These are phyloP conservation scores for Calvatia gigantea DNA, from an alignment of 768 basidiomycete genomes.

Conservation along the genomic window DNA sequence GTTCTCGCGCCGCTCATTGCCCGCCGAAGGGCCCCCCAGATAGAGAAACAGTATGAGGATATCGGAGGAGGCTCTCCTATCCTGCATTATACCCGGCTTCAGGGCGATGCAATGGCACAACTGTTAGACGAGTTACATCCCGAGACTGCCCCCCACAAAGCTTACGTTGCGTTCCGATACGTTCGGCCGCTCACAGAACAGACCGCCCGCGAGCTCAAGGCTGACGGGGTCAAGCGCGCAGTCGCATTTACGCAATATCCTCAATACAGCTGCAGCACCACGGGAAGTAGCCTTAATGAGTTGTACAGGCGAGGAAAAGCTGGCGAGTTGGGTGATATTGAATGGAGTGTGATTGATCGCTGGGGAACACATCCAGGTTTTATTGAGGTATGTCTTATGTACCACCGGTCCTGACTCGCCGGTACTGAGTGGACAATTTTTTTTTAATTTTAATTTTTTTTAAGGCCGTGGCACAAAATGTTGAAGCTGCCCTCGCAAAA, in stretches of 20 bases:
- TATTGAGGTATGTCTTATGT: slow-evolving; percentile 65
- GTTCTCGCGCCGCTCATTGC: slow-evolving; percentile 88
- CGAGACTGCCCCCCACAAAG: slow-evolving; percentile 89
- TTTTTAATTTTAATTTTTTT: too few relatives aligned
- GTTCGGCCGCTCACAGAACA: slow-evolving; percentile 85
- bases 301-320: slow-evolving; percentile 64
- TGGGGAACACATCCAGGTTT: slow-evolving; percentile 97
- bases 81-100: slow-evolving; percentile 79
- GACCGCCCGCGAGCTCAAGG: slow-evolving; percentile 78
- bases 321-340: slow-evolving; percentile 62
- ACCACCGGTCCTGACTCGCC: neutral
- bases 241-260: slow-evolving; percentile 98
- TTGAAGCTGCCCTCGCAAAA: slow-evolving; percentile 75
- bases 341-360: slow-evolving; percentile 98
- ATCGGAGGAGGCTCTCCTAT: slow-evolving; percentile 99
- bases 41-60: slow-evolving; percentile 90
- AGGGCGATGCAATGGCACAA: slow-evolving; percentile 87
- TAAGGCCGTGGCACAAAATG: slow-evolving; percentile 88
- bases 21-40: slow-evolving; percentile 81
- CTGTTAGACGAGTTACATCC: slow-evolving; percentile 95
- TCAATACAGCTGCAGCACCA: slow-evolving; percentile 97
- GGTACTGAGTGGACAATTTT: slow-evolving; percentile 12
- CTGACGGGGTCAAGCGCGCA: slow-evolving; percentile 88
- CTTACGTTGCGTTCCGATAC: slow-evolving; percentile 95
- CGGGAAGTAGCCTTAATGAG: slow-evolving; percentile 96